Base-by-base conservation (phyloP, 352 stramenopile species). In the Nannochloropsis limnetica region DNA sequence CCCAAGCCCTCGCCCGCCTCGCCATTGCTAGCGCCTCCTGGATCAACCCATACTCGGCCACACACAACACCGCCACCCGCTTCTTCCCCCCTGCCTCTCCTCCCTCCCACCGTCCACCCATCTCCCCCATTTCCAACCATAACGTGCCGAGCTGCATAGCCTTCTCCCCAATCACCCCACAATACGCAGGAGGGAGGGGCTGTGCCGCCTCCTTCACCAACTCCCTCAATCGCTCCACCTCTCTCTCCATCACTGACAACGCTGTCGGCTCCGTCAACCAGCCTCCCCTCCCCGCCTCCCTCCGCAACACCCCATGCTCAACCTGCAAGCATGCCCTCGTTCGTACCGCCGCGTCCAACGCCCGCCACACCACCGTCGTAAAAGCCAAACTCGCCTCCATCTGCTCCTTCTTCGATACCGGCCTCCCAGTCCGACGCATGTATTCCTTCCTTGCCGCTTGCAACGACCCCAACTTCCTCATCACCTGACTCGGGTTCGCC, bases 401-500 rank as follows among this genome's bases (percentile, higher is more conserved):
- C 25, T 74, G 61, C 61, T 74, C 61, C 8, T 74, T 74, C 8
- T 74, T 25, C 3, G 61, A 20, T 74, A 74, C 9, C 61, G 61
- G 61, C 25, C 25, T 25, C 61, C 11, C 61, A 29, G 61, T 74
- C 61, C 61, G 61, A 31, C 61, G n/a, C 3, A 74, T 27, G 25
- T 31, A 74, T 11, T 74, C 9, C n/a, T 27, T 74, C 3, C 61
- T 25, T 11, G 61, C 61, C 61, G 61, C 61, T 20, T 74, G 61
- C 61, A 74, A 29, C 2, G 61, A 74, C 61, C 9, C 61, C 25
- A 74, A 74, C 20, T 74, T 74, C 61, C 61, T 29, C n/a, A 22
- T 29, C 61, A 74, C 61, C 25, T 74, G 61, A 29, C 61, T 74
- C 1, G 61, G 61, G 61, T 74, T 74, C n/a, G 61, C 61, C 5